A percentile compares a stretch with the other conserved stretches of the same genome.
Evolutionary conservation across 305 asterid genomes (phyloP).

Genomic region (Fraxinus latifolia): DNA sequence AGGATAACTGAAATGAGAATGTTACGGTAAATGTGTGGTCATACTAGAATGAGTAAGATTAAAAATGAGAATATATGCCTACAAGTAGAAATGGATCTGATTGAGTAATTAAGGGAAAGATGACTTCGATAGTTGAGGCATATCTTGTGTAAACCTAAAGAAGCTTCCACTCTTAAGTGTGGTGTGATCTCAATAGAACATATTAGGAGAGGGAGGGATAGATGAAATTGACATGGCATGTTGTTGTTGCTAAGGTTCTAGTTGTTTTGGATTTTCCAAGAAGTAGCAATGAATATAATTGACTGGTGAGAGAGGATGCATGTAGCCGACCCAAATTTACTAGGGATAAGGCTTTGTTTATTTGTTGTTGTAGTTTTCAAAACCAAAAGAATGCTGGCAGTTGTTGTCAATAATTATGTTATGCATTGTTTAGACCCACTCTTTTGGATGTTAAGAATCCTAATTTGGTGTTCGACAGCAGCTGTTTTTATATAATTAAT

Average conservation of each 20-base stretch:
- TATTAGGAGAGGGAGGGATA: not conserved
- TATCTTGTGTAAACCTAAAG: not conserved
- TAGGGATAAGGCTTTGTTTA: not conserved
- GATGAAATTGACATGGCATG: not conserved
- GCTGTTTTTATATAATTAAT: not conserved
- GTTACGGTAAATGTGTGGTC: not conserved
- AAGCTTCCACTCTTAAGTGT: not conserved
- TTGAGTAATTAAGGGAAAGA: not conserved
- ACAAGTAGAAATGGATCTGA: not conserved
- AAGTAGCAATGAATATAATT: not conserved
- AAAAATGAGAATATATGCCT: not conserved
- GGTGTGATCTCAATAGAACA: not conserved
- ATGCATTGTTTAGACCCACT: not conserved
- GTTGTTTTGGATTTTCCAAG: not conserved
- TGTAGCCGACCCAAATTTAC: not conserved
- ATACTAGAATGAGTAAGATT: not conserved
- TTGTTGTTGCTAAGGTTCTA: not conserved
- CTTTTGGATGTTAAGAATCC: slow-evolving; percentile 15
- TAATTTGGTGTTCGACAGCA: not conserved
- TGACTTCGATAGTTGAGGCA: not conserved
- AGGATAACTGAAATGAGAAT: not conserved
- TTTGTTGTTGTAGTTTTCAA: not conserved
- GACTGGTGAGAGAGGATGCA: not conserved
- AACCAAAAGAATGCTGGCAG: not conserved
- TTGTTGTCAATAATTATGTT: slow-evolving; percentile 7